Base-by-base conservation (phyloP, 2,329 filamentous ascomycete species). In the Exutisphaerella laricina region DNA sequence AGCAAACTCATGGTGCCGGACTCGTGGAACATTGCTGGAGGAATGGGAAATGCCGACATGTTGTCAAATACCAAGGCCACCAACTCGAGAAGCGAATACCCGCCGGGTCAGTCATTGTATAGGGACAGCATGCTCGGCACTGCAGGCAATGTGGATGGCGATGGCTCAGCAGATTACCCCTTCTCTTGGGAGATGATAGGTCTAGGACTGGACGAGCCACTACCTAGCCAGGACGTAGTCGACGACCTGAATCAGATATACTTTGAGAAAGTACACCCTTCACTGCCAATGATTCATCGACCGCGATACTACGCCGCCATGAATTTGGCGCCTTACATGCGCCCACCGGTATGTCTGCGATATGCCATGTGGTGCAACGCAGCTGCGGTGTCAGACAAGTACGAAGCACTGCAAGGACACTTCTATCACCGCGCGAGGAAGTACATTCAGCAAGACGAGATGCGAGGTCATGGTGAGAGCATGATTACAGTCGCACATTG, bases 361-460 rank as follows among this genome's bases (percentile, higher is more conserved):
- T 98, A 98, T 67, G 88, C 86, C 42, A 94, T 97, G 74, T 97
- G 90, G 90, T 86, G 84, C n/a, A 70, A 88, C 58, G 88, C 90
- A n/a, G 89, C 88, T 49, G 84, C 86, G 4, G 77, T 89, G 31
- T 81, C 79, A 3, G 88, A 95, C 45, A 92, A 88, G 60, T 96
- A 86, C 62, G 72, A 76, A 23, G 78, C 79, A 41, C 67, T 95
- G 10, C 88, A 88, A 59, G 84, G 89, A 41, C 79, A 94, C 49
- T 96, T 97, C 63, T 98, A 98, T 63, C 80, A 85, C 50, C 78
- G 89, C 39, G 80, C 90, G 9, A 80, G 90, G 45, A 97, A 94
- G 61, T 97, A 97, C 59, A 75, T 88, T 31, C 88, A 97, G 62
- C 72, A 79, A 47, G 89, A 96, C 61, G 88, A 94, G 64, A 82